Conservation (phyloP, 129 eudicot species). For the Saussurea involucrata region DNA sequence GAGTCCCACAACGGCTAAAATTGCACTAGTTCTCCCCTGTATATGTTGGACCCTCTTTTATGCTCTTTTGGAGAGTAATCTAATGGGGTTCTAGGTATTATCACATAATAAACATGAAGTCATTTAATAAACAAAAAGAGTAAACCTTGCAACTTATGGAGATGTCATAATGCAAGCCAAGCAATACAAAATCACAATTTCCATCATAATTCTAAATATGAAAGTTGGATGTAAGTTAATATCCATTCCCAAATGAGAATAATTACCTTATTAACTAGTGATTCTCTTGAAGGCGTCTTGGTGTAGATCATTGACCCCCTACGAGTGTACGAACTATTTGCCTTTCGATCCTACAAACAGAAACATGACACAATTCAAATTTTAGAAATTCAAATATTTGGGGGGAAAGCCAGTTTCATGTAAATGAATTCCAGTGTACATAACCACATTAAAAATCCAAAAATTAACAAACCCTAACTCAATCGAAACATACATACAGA, state of each 20-base stretch:
- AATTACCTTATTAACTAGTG: constrained; percentile 66
- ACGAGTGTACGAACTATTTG: constrained; percentile 67
- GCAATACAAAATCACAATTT: constrained; percentile 7
- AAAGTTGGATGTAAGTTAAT: background rate
- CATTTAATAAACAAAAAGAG: background rate
- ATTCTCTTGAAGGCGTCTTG: constrained; percentile 80
- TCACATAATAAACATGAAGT: background rate
- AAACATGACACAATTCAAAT: constrained; percentile 5
- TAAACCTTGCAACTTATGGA: background rate
- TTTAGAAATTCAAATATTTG: background rate
- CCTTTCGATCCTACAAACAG: constrained; percentile 67
- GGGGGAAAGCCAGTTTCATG: background rate
- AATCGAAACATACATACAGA: constrained; percentile 1
- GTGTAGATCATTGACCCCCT: constrained; percentile 88
- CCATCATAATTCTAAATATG: constrained; percentile 6
- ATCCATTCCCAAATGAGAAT: background rate
- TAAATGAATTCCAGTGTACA: background rate
- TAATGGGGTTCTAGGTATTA: background rate
- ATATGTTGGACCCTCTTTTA: background rate
- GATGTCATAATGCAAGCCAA: background rate
- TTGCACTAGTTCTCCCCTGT: background rate
- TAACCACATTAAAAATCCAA: background rate
- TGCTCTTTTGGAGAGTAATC: background rate
- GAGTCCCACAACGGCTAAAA: background rate
- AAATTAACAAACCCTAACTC: constrained; percentile 9